phyloP scores from a whole-genome alignment of 192 early-diverging fungal genomes.

The Entomortierella beljakovae region DNA sequence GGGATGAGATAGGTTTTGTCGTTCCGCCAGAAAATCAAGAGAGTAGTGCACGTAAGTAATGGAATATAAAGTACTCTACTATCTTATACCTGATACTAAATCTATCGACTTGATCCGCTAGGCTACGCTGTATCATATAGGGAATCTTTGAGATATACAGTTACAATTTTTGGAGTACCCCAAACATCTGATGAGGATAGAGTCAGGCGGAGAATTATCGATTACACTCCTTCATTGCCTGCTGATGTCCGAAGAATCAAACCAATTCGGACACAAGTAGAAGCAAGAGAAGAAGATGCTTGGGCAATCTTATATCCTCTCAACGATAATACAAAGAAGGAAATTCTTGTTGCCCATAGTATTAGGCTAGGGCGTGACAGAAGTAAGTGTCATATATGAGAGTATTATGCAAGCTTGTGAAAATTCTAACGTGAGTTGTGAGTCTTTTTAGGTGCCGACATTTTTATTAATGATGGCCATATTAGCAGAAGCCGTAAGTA shows the following conservation, averaged over 20 bases:
- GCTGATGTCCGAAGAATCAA: not conserved
- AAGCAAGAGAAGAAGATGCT: too few species aligned
- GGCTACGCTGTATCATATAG: not conserved
- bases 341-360: too few species aligned
- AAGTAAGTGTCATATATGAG: too few species aligned
- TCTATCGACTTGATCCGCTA: not conserved
- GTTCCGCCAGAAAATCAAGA: constrained; percentile 10
- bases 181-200: not conserved
- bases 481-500: constrained; percentile 19
- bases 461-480: not conserved
- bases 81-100: not conserved
- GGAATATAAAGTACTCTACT: not conserved
- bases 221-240: not conserved
- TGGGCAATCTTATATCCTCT: too few species aligned
- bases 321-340: too few species aligned
- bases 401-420: too few species aligned
- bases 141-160: not conserved
- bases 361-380: too few species aligned
- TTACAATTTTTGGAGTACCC: not conserved
- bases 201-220: not conserved
- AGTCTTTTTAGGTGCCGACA: not conserved
- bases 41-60: not conserved
- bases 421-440: too few species aligned
- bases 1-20: constrained; percentile 23
- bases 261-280: too few species aligned